A percentile compares a stretch with the other conserved stretches of the same genome.
These are phyloP conservation scores for Clarkia xantiana DNA, from an alignment of 345 rosid species.

Conservation along the genomic window DNA sequence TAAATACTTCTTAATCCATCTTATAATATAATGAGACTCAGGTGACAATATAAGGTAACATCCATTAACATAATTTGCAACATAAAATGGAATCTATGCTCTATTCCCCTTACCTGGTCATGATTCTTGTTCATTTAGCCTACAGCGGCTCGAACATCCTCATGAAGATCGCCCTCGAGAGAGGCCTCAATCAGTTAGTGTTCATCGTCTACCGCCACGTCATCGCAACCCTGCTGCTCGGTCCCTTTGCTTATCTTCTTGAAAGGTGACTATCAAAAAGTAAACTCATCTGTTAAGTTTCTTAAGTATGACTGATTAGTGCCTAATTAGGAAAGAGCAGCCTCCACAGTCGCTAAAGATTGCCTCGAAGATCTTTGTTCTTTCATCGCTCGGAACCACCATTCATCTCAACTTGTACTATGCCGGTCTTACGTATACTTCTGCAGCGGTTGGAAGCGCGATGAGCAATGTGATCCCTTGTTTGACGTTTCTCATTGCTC, in stretches of 20 bases:
- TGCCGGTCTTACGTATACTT: constrained; percentile 24
- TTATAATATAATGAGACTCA: neutral
- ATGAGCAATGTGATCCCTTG: constrained; percentile 30
- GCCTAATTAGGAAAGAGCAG: constrained; percentile 17
- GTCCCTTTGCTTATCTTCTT: constrained; percentile 25
- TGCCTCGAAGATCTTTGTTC: constrained; percentile 22
- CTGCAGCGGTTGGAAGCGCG: constrained; percentile 28
- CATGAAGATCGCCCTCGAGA: constrained; percentile 23
- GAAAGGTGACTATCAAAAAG: constrained; percentile 21
- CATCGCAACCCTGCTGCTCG: constrained; percentile 20
- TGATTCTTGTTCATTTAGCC: constrained; percentile 19
- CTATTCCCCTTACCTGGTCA: constrained; percentile 16
- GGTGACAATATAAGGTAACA: neutral
- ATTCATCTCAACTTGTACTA: constrained; percentile 28
- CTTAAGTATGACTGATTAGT: too few relatives aligned
- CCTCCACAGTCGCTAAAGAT: constrained; percentile 19
- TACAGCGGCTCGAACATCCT: constrained; percentile 29
- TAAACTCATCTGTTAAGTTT: too few relatives aligned
- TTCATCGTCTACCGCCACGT: constrained; percentile 27
- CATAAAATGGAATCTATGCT: constrained; percentile 9
- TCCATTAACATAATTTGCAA: neutral
- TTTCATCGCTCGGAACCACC: constrained; percentile 27
- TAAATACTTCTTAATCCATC: neutral
- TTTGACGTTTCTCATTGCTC: constrained; percentile 24
- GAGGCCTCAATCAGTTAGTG: constrained; percentile 25